Percentiles rank a stretch among this genome's conserved stretches.
Conservation (phyloP, 2,329 filamentous ascomycete genomes). For the Xylaria sp. region DNA sequence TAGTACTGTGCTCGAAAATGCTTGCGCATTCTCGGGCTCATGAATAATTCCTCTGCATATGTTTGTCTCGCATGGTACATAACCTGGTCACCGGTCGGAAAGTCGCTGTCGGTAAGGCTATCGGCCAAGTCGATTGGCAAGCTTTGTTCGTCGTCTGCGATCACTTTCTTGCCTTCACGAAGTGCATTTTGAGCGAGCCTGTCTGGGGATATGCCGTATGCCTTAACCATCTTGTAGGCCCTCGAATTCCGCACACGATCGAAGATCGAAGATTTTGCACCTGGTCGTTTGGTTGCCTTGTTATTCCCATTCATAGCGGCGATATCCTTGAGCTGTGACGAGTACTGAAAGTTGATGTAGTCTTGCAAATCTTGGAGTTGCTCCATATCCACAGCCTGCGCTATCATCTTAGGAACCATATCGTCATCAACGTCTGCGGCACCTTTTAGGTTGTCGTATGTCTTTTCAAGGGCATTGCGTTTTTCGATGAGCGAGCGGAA, state of each 20-base stretch:
- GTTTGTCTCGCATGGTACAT: constrained; percentile 84
- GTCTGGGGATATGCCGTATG: constrained; percentile 90
- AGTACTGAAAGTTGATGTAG: constrained; percentile 95
- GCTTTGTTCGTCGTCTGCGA: constrained; percentile 84
- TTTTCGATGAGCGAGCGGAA: constrained; percentile 94
- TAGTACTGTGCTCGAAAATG: constrained; percentile 87
- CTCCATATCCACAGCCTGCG: constrained; percentile 84
- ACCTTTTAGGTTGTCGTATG: constrained; percentile 77
- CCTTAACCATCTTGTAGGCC: constrained; percentile 84
- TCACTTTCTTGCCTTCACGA: constrained; percentile 79
- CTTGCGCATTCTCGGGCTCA: constrained; percentile 89
- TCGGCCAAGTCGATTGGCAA: constrained; percentile 90
- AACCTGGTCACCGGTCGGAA: constrained; percentile 79
- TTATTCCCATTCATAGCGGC: constrained; percentile 70
- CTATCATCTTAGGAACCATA: constrained; percentile 85
- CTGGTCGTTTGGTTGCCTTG: constrained; percentile 80
- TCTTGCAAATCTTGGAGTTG: constrained; percentile 97
- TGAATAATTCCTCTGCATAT: constrained; percentile 90
- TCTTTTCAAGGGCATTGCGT: constrained; percentile 83
- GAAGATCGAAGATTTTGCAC: constrained; percentile 82
- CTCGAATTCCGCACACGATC: constrained; percentile 86
- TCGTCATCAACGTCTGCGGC: constrained; percentile 72
- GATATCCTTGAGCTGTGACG: constrained; percentile 83
- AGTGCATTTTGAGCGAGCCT: constrained; percentile 88
- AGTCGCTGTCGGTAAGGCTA: constrained; percentile 76